Percentiles rank a stretch among this genome's conserved stretches.
These are phyloP conservation scores for Kodamaea jinghongensis DNA, from an alignment of 805 yeast genomes.

Conservation along the genomic window DNA sequence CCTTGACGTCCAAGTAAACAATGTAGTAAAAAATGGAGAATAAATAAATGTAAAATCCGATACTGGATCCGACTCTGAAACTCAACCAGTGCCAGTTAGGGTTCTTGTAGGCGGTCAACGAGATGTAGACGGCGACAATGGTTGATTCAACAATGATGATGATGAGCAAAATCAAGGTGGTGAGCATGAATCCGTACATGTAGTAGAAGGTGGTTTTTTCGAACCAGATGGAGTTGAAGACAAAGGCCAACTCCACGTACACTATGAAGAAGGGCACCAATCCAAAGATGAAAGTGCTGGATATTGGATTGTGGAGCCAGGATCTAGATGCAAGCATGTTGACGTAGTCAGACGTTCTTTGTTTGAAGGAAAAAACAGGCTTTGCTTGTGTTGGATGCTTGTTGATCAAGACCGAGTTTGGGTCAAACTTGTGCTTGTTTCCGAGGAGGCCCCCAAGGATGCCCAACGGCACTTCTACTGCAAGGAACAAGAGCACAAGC, in stretches of 20 bases:
- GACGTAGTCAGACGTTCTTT: slow-evolving; percentile 6
- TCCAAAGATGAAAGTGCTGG: slow-evolving; percentile 54
- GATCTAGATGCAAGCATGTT: slow-evolving; percentile 10
- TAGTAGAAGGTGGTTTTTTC: slow-evolving; percentile 77
- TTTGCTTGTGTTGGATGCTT: neutral
- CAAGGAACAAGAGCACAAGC: slow-evolving; percentile 55
- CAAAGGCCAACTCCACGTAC: slow-evolving; percentile 71
- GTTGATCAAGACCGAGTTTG: slow-evolving; percentile 17
- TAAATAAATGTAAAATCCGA: slow-evolving; percentile 66
- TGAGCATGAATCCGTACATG: slow-evolving; percentile 72
- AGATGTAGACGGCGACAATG: slow-evolving; percentile 63
- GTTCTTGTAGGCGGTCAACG: slow-evolving; percentile 52
- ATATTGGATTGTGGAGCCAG: slow-evolving; percentile 23
- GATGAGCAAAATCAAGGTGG: slow-evolving; percentile 56
- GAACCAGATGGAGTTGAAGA: slow-evolving; percentile 75
- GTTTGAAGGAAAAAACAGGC: slow-evolving; percentile 5
- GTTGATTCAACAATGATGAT: slow-evolving; percentile 70
- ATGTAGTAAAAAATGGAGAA: slow-evolving; percentile 69
- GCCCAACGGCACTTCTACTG: slow-evolving; percentile 74
- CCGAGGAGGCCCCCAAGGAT: slow-evolving; percentile 64
- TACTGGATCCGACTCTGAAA: slow-evolving; percentile 64
- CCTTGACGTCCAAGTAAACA: slow-evolving; percentile 56
- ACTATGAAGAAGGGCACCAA: slow-evolving; percentile 74
- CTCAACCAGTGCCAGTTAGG: slow-evolving; percentile 84
- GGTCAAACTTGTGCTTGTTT: slow-evolving; percentile 30